These are phyloP conservation scores for Lachnellula subtilissima DNA, from an alignment of 2,329 filamentous ascomycete species.

Conservation along the genomic window DNA sequence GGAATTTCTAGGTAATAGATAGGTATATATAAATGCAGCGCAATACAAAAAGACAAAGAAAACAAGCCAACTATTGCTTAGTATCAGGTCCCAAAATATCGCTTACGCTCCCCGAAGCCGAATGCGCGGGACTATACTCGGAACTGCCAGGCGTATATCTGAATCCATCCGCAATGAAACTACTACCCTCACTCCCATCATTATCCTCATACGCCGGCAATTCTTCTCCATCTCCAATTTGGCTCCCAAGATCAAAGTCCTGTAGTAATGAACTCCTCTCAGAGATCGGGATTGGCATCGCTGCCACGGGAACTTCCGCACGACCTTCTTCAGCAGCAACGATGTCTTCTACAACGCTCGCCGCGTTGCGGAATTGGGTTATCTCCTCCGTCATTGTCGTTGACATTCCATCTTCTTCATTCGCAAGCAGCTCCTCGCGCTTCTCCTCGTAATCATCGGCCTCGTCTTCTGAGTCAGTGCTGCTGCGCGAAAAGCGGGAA, in stretches of 20 bases:
- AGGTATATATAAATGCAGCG: not conserved
- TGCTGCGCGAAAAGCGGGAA: constrained; percentile 5
- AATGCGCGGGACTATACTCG: constrained; percentile 20
- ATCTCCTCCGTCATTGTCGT: constrained; percentile 24
- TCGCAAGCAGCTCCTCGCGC: constrained; percentile 8
- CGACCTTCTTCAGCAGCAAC: constrained; percentile 14
- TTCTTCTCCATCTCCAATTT: constrained; percentile 18
- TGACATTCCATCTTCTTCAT: constrained; percentile 20
- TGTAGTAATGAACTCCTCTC: constrained; percentile 1
- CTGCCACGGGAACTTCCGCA: not conserved
- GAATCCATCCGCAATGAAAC: constrained; percentile 27
- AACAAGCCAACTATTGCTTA: constrained; percentile 14
- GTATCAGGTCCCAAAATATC: constrained; percentile 25
- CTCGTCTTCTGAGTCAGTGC: constrained; percentile 6
- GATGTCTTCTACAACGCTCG: constrained; percentile 22
- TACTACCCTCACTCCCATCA: constrained; percentile 20
- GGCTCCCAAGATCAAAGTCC: constrained; percentile 10
- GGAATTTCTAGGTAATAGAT: not conserved
- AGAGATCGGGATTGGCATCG: not conserved
- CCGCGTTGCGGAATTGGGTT: constrained; percentile 19
- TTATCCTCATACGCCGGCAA: constrained; percentile 27
- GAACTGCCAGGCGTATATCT: constrained; percentile 24
- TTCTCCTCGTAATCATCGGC: constrained; percentile 23
- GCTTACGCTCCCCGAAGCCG: constrained; percentile 18
- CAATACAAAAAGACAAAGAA: not conserved